Conservation (phyloP, 805 yeast genomes). For the Metschnikowia kofuensis region DNA sequence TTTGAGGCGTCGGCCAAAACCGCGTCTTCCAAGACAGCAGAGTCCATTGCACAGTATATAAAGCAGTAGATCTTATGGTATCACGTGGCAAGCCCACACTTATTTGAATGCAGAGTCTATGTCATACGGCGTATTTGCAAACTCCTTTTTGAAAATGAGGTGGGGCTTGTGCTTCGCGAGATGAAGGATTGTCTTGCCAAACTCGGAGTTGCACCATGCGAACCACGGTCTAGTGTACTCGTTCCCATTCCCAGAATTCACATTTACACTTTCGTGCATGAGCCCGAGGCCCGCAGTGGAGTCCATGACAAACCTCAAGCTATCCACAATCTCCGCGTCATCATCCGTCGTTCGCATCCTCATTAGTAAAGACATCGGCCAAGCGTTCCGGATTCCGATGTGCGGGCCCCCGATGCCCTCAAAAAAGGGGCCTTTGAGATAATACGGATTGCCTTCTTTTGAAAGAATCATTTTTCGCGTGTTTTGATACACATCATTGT, state of each 20-base stretch:
- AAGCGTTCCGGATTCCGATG: slow-evolving; percentile 73
- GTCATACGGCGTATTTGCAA: slow-evolving; percentile 24
- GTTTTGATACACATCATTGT: slow-evolving; percentile 66
- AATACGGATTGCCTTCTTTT: slow-evolving; percentile 76
- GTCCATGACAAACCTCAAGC: slow-evolving; percentile 49
- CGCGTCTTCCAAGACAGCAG: slow-evolving; percentile 66
- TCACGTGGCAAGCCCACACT: neutral
- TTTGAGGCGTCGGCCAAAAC: slow-evolving; percentile 59
- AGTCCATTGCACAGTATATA: slow-evolving; percentile 67
- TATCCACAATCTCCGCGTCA: slow-evolving; percentile 60
- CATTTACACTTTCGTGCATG: slow-evolving; percentile 80
- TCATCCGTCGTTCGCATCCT: slow-evolving; percentile 71
- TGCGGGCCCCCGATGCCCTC: slow-evolving; percentile 92
- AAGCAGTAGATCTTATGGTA: slow-evolving; percentile 15
- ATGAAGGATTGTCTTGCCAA: slow-evolving; percentile 81
- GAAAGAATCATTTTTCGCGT: slow-evolving; percentile 75
- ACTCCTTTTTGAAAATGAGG: slow-evolving; percentile 54
- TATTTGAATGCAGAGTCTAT: slow-evolving; percentile 22
- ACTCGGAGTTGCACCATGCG: slow-evolving; percentile 92
- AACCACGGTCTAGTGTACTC: slow-evolving; percentile 85
- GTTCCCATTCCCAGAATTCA: slow-evolving; percentile 45
- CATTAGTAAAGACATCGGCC: slow-evolving; percentile 87
- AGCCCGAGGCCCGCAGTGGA: slow-evolving; percentile 75
- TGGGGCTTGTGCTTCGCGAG: slow-evolving; percentile 72
- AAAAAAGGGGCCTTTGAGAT: slow-evolving; percentile 56